Conservation (phyloP, 371 early-diverging fungal species). For the Batkoa obscura region DNA sequence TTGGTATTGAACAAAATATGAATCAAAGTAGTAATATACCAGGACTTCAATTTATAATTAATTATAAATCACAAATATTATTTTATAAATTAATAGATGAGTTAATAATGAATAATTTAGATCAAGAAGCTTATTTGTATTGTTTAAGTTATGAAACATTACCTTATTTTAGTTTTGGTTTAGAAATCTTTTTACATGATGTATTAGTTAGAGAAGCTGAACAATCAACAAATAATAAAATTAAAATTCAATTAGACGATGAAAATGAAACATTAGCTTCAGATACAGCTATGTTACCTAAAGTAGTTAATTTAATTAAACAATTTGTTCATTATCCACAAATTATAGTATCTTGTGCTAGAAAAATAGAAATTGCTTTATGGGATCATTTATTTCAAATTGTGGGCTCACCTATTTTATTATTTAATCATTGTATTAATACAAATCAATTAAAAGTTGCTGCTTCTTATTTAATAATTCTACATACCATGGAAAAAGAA, state of each 20-base stretch:
- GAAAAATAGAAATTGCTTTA: conserved; percentile 76
- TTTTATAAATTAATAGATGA: conserved; percentile 2
- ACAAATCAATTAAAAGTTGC: conserved; percentile 54
- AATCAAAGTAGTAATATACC: conserved; percentile 21
- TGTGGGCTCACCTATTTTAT: conserved; percentile 51
- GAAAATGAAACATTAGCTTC: no score
- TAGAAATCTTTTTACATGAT: conserved; percentile 68
- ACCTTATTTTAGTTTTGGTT: conserved; percentile 61
- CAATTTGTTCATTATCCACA: conserved; percentile 56
- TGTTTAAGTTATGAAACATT: conserved; percentile 28
- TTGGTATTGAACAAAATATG: conserved; percentile 53
- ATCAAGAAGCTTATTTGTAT: background rate
- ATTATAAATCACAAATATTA: conserved; percentile 31
- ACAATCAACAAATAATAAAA: conserved; percentile 14
- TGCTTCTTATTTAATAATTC: conserved; percentile 62
- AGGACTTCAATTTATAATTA: conserved; percentile 37
- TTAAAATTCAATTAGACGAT: conserved; percentile 13
- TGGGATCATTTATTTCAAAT: conserved; percentile 71
- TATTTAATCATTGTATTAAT: conserved; percentile 59
- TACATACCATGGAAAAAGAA: conserved; percentile 50
- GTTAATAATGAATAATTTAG: background rate
- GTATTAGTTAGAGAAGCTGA: conserved; percentile 63
- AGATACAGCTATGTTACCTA: conserved; percentile 19
- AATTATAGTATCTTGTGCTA: conserved; percentile 68
- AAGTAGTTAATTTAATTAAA: conserved; percentile 45